Base-by-base conservation (phyloP, 352 stramenopile genomes). In the Phytopythium sindhum region DNA sequence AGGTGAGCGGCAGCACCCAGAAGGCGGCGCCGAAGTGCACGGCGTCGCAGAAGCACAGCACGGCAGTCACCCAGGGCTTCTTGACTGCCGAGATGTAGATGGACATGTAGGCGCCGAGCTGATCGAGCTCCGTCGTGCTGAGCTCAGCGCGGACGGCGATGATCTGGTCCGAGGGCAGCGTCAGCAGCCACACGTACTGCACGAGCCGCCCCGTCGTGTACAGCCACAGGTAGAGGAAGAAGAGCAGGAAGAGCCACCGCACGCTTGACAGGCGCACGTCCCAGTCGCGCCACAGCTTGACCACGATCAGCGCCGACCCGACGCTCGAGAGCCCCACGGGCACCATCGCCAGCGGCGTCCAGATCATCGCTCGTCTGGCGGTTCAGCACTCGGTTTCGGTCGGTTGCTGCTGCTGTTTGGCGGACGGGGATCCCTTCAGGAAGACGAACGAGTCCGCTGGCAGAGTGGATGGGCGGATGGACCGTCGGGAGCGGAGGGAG, bases 151-250 rank as follows among this genome's bases (percentile, higher is more conserved):
- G 57, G 51, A 67, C 66, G 51, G 72, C 61, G 2, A 57, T 31
- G 54, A 75, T 55, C 29, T 61, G 29, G 15, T 41, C 31, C 2
- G 2, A 33, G 10, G 63, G 47, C 28, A 69, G 63, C 52, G 71
- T 31, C 47, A 84, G 4, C 57, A 72, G 7, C 60, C 67, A 72
- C 26, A 47, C 29, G 67, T 66, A 66, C 31, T 68, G 66, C 48
- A 53, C 61, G 9, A 65, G 21, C 44, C 69, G 55, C 14, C 61
- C 48, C 48, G 28, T 51, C 26, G 61, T 56, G 67, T 72, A 70
- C 54, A 76, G 48, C 63, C 75, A 65, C 26, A 83, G 45, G 54
- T 76, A 69, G 37, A 75, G 31, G 61, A 83, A 73, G 69, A 85
- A 69, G 53, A 66, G 35, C 65, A 81, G 62, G 51, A 81, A 77